A percentile compares a stretch with the other conserved stretches of the same genome.
phyloP scores from a whole-genome alignment of 2,329 filamentous ascomycete genomes.

The Cytospora piceicola region DNA sequence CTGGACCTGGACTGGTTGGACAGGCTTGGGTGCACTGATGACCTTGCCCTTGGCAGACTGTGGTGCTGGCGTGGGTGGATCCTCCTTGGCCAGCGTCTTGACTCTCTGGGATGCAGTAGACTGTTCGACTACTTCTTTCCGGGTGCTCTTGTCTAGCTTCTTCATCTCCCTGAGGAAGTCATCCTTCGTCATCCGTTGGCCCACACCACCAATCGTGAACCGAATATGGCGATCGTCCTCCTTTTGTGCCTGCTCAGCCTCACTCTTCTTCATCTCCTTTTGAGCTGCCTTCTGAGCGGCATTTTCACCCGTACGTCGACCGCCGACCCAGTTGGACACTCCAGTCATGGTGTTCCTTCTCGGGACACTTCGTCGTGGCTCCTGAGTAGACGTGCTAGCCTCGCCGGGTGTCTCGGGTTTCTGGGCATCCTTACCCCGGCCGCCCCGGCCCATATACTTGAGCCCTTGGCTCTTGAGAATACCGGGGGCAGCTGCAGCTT shows the following conservation, averaged over 20 bases:
- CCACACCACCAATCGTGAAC: slow-evolving; percentile 76
- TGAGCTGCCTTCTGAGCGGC: slow-evolving; percentile 39
- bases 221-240: slow-evolving; percentile 73
- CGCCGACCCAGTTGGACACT: slow-evolving; percentile 35
- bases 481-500: slow-evolving; percentile 46
- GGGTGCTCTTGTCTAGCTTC: slow-evolving; percentile 69
- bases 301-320: slow-evolving; percentile 35
- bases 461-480: slow-evolving; percentile 50
- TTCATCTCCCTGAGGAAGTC: slow-evolving; percentile 78
- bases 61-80: slow-evolving; percentile 32
- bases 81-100: slow-evolving; percentile 54
- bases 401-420: slow-evolving; percentile 37
- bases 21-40: slow-evolving; percentile 21
- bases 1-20: slow-evolving; percentile 6
- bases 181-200: slow-evolving; percentile 75
- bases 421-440: slow-evolving; percentile 46
- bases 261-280: slow-evolving; percentile 46
- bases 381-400: slow-evolving; percentile 30
- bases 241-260: slow-evolving; percentile 49
- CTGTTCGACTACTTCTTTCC: slow-evolving; percentile 56
- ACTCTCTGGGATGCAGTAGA: slow-evolving; percentile 53
- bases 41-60: slow-evolving; percentile 26
- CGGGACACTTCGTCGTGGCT: slow-evolving; percentile 10
- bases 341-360: slow-evolving; percentile 31
- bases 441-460: slow-evolving; percentile 59